phyloP scores from a whole-genome alignment of 306 rosid genomes.

The Geum urbanum region DNA sequence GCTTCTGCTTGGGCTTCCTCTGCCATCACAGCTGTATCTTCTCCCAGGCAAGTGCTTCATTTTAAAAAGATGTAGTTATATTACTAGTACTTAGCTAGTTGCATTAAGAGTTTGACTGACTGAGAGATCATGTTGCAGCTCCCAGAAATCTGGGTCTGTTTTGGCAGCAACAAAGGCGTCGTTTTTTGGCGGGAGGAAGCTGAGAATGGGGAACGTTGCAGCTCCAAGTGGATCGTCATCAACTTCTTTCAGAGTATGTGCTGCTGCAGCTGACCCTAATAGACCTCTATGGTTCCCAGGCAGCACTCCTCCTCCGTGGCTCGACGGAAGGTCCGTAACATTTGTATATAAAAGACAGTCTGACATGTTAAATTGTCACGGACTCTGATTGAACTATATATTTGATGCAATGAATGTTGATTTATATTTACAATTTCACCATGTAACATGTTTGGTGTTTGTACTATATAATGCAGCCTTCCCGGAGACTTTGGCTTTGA shows the following conservation, averaged over 20 bases:
- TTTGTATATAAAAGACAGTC: not conserved
- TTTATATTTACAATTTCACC: not conserved
- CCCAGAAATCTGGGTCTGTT: constrained; percentile 38
- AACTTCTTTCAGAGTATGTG: constrained; percentile 31
- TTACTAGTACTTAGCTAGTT: not conserved
- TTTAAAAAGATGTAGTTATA: not conserved
- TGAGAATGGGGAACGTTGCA: constrained; percentile 38
- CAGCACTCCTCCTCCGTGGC: constrained; percentile 71
- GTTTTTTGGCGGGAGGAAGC: constrained; percentile 48
- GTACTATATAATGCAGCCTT: constrained; percentile 36
- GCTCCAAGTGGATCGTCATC: constrained; percentile 15
- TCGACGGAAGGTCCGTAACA: constrained; percentile 44
- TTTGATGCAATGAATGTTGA: not conserved
- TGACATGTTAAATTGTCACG: not conserved
- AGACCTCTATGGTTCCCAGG: constrained; percentile 81
- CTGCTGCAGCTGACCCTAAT: constrained; percentile 49
- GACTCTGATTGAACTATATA: not conserved
- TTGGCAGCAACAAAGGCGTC: constrained; percentile 40
- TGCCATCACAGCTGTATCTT: constrained; percentile 49
- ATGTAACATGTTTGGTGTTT: not conserved
- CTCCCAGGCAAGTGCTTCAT: constrained; percentile 44
- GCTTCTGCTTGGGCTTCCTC: constrained; percentile 63
- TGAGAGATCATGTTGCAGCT: constrained; percentile 31
- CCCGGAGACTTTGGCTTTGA: constrained; percentile 83
- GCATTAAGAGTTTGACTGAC: not conserved